phyloP scores from a whole-genome alignment of 768 basidiomycete species.

The Naganishia vishniacii region DNA sequence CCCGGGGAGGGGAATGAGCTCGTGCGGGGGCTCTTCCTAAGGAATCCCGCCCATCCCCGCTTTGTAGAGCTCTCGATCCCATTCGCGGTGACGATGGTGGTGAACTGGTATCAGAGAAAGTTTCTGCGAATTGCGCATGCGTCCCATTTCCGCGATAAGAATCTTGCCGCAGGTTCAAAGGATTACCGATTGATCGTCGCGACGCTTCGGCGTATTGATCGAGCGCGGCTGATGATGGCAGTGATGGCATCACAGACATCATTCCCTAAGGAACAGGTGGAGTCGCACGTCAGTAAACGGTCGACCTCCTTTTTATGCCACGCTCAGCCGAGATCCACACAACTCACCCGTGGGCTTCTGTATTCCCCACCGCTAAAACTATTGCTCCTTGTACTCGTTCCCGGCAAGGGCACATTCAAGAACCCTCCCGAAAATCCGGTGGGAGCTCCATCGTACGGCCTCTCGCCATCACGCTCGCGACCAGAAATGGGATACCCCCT shows the following conservation, averaged over 20 bases:
- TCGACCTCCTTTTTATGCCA: not conserved
- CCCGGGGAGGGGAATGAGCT: conserved; percentile 39
- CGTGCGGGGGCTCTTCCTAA: not conserved
- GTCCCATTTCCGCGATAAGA: conserved; percentile 22
- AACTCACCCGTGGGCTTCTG: conserved; percentile 37
- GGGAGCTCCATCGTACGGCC: conserved; percentile 12
- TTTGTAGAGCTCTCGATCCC: conserved; percentile 11
- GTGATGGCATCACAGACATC: conserved; percentile 14
- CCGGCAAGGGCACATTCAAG: conserved; percentile 20
- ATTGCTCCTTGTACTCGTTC: conserved; percentile 40
- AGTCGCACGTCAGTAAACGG: not conserved
- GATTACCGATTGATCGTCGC: conserved; percentile 30
- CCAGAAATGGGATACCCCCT: not conserved
- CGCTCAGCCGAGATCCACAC: not conserved
- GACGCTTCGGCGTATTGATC: not conserved
- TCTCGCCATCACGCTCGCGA: not conserved
- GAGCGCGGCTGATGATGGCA: not conserved
- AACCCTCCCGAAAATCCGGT: conserved; percentile 4
- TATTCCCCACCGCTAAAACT: conserved; percentile 41
- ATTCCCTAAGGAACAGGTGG: not conserved
- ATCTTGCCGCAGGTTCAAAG: conserved; percentile 35
- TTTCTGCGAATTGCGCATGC: conserved; percentile 43
- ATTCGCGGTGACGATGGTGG: conserved; percentile 24
- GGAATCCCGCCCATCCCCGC: not conserved
- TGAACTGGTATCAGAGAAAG: conserved; percentile 37